These are phyloP conservation scores for Erodium moschatum DNA, from an alignment of 441 rosid genomes.

Conservation along the genomic window DNA sequence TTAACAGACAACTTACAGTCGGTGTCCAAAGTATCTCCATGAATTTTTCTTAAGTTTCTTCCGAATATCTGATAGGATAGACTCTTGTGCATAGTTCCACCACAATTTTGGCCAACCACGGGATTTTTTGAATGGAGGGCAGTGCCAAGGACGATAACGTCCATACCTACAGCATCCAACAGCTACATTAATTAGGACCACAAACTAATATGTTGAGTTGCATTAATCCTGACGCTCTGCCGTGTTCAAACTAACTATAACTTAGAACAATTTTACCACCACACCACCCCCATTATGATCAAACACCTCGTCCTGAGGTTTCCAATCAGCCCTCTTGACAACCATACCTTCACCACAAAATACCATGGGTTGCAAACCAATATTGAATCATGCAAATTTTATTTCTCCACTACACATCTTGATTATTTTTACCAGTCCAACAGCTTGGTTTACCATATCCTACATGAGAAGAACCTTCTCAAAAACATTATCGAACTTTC, in stretches of 20 bases:
- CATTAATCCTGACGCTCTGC: background rate
- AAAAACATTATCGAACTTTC: background rate
- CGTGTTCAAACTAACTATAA: background rate
- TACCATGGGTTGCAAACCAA: background rate
- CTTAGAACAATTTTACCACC: no score
- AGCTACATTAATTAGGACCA: background rate
- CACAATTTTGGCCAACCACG: constrained; percentile 73
- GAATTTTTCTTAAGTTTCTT: constrained; percentile 71
- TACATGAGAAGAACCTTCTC: background rate
- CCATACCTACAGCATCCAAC: constrained; percentile 58
- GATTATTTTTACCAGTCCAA: background rate
- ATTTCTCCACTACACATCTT: background rate
- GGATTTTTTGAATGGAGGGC: constrained; percentile 47
- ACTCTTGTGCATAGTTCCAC: constrained; percentile 89
- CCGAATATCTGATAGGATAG: constrained; percentile 65
- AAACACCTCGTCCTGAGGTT: background rate
- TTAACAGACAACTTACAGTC: constrained; percentile 49
- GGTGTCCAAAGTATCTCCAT: constrained; percentile 74
- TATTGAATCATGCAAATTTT: background rate
- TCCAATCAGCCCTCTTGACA: background rate
- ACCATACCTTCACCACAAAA: background rate
- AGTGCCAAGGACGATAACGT: constrained; percentile 71
- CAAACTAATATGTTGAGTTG: background rate
- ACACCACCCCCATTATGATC: background rate
- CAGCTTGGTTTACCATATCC: background rate